Base-by-base conservation (phyloP, 371 early-diverging fungal species). In the Mucor indicus region DNA sequence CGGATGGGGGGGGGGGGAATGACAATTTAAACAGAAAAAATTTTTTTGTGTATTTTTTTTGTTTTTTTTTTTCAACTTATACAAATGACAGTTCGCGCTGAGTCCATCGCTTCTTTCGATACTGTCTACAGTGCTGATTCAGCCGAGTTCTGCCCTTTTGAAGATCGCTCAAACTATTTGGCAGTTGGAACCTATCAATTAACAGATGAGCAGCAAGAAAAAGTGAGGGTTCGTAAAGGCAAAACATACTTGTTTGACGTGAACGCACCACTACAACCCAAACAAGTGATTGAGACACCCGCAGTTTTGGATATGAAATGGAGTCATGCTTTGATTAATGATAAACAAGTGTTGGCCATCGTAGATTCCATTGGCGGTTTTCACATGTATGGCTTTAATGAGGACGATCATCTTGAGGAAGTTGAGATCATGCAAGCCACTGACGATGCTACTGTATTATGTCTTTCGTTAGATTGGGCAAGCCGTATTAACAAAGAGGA, bases 391-490 rank as follows among this genome's bases (percentile, higher is more conserved):
- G 66, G 71, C 10, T 49, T 77, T 44, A 54, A 60, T n/a, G 42
- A 53, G n/a, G 42, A 53, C 0, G 65, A 62, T 46, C n/a, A 55
- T 37, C 21, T 77, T 56, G 51, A 73, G 66, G 47, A 32, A 17
- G 25, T 63, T 35, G 41, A 70, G 50, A 39, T 62, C 41, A 12
- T 60, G 17, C 68, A 69, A 50, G 64, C 65, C n/a, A 63, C 64
- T 4, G 62, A 65, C 16, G 72, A 77, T 21, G 56, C 75, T 1
- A 69, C 64, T 17, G 65, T 76, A 3, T 72, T 96, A 27, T 90
- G 86, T 39, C 76, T 94, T 16, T 94, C 96, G 0, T 51, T 95
- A n/a, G 96, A 96, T 55, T 95, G 95, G 94, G 82, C 90, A 0
- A 85, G 83, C 31, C 86, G 89, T 6, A 56, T 82, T 2, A 40